phyloP scores from a whole-genome alignment of 2,329 filamentous ascomycete species.

The Pestalotiopsis fici region DNA sequence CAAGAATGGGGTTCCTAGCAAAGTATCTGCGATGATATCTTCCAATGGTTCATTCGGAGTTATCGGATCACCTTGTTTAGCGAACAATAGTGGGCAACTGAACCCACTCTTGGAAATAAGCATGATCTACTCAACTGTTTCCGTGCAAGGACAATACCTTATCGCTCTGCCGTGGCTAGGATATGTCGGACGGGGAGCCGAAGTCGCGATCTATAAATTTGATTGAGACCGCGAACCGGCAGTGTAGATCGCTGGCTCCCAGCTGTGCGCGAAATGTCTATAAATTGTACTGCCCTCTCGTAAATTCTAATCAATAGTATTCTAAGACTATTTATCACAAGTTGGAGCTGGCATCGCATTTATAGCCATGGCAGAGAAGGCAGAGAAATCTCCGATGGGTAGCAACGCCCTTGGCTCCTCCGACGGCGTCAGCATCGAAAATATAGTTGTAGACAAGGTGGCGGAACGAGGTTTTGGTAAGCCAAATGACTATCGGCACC shows the following conservation, averaged over 20 bases:
- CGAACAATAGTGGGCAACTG: not conserved
- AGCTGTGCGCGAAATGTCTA: not conserved
- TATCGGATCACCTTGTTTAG: not conserved
- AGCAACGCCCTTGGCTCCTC: not conserved
- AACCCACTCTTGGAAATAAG: not conserved
- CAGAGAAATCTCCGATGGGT: not conserved
- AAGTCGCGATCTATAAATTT: not conserved
- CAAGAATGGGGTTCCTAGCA: not conserved
- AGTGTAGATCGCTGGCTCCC: not conserved
- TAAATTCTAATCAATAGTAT: not conserved
- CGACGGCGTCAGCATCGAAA: not conserved
- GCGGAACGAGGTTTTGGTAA: constrained; percentile 4
- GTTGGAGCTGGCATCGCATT: not conserved
- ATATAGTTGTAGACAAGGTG: constrained; percentile 4
- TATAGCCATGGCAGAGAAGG: not conserved
- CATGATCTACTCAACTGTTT: not conserved
- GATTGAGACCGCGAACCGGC: not conserved
- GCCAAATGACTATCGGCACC: not conserved
- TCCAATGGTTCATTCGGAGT: not conserved
- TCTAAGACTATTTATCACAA: not conserved
- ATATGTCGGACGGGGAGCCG: not conserved
- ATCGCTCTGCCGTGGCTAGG: not conserved
- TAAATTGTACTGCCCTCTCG: not conserved
- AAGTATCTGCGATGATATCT: not conserved
- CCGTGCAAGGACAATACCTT: not conserved